Base-by-base conservation (phyloP, 495 filamentous ascomycete species). In the Penicillium pulvis region DNA sequence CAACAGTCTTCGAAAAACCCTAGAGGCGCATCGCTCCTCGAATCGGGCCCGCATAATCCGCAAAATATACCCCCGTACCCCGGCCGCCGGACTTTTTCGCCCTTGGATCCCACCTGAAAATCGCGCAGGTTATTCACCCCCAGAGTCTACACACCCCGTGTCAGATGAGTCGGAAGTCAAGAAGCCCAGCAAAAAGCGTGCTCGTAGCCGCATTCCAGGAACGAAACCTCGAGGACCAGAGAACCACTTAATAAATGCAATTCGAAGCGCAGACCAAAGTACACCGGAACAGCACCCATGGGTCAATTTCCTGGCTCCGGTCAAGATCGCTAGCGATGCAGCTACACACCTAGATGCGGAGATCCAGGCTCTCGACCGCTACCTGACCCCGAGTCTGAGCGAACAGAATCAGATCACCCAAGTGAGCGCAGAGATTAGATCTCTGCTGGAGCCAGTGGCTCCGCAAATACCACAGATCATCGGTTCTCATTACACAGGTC, bases 401-500 rank as follows among this genome's bases (percentile, higher is more conserved):
- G 82, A 83, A 63, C 51, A 67, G 50, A 43, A 51, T 6, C 66
- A 51, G 5, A 58, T 75, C 19, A 50, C 68, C 33, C 63, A 59
- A 16, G 42, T 81, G 6, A 60, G 66, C 8, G 46, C 59, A 12
- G 66, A 73, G 33, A 26, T 82, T 16, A 43, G 51, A 24, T 53
- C 42, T 4, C 28, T 67, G 6, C 57, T 79, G 4, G 19, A 55
- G 23, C 19, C 48, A 7, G 50, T 57, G 6, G 58, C 70, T 10
- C 66, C 67, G 7, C 58, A 69, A 46, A n/a, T 61, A 6, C 72
- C 78, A 6, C 64, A 76, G 41, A 42, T 81, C 11, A 77, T 82
- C 55, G 85, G 85, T 19, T 85, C 83, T 6, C 70, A 78, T 36
- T 52, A 63, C 6, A 85, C 78, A n/a, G 81, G 82, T n/a, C 66